phyloP scores from a whole-genome alignment of 106 monocot species.

The Acorus calamus region DNA sequence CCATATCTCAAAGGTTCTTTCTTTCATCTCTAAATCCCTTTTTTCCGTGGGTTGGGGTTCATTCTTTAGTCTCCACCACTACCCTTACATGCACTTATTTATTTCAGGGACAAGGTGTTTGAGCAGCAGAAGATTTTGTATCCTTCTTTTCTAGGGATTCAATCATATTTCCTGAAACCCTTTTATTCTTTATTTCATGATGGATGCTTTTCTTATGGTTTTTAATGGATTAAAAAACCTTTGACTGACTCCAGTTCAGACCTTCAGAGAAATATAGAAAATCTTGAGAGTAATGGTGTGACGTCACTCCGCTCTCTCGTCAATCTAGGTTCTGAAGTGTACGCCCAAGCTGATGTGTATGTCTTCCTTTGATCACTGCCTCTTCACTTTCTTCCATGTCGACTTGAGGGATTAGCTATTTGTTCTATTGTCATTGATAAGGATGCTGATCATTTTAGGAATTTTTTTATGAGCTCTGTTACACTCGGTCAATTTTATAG shows the following conservation, averaged over 20 bases:
- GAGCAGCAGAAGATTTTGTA: slow-evolving; percentile 82
- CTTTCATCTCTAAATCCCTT: not conserved
- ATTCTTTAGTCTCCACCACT: not conserved
- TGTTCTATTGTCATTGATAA: too few relatives aligned
- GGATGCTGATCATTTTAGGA: too few relatives aligned
- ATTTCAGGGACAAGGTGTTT: slow-evolving; percentile 70
- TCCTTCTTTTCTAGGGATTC: slow-evolving; percentile 24
- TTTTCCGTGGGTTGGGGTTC: not conserved
- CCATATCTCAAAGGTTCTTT: slow-evolving; percentile 44
- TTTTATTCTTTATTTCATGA: too few relatives aligned
- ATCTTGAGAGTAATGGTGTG: slow-evolving; percentile 66
- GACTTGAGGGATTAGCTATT: too few relatives aligned
- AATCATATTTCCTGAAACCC: too few relatives aligned
- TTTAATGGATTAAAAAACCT: too few relatives aligned
- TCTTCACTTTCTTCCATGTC: too few relatives aligned
- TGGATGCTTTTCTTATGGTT: too few relatives aligned
- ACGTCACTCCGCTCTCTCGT: slow-evolving; percentile 67
- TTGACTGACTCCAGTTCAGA: slow-evolving; percentile 35
- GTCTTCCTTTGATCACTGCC: not conserved
- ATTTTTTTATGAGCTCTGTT: too few relatives aligned
- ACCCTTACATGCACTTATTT: not conserved
- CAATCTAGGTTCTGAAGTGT: slow-evolving; percentile 93
- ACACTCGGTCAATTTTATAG: too few relatives aligned
- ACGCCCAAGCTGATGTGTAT: slow-evolving; percentile 86
- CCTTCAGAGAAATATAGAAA: slow-evolving; percentile 76